Conservation (phyloP, 768 basidiomycete genomes). For the Termitomyces sp. region DNA sequence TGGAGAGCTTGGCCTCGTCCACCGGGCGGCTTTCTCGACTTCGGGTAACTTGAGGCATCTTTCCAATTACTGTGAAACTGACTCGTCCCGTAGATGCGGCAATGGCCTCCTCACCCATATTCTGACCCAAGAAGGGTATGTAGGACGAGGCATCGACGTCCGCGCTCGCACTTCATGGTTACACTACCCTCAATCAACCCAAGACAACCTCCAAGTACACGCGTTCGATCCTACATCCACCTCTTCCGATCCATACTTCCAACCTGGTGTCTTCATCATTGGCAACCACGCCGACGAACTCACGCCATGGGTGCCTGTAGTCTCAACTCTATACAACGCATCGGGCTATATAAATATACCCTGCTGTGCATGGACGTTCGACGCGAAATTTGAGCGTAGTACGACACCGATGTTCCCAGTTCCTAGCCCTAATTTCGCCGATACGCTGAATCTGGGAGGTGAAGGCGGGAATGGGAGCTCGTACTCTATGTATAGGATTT, state of each 20-base stretch:
- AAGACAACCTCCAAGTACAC: constrained; percentile 56
- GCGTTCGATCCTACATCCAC: constrained; percentile 62
- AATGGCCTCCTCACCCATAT: constrained; percentile 93
- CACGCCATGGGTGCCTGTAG: constrained; percentile 89
- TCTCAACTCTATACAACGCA: constrained; percentile 59
- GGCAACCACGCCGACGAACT: constrained; percentile 97
- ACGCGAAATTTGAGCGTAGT: constrained; percentile 58
- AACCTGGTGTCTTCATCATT: constrained; percentile 68
- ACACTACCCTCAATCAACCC: constrained; percentile 66
- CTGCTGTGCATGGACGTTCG: constrained; percentile 87
- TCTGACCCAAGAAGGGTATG: constrained; percentile 78
- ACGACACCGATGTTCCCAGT: constrained; percentile 30
- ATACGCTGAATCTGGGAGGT: constrained; percentile 56
- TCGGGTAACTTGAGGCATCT: constrained; percentile 53
- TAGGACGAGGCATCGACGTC: constrained; percentile 82
- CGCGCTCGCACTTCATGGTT: constrained; percentile 84
- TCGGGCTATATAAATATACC: constrained; percentile 83
- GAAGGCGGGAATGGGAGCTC: constrained; percentile 60
- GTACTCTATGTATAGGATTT: constrained; percentile 83
- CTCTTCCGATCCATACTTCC: constrained; percentile 26
- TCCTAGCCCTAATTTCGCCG: constrained; percentile 24
- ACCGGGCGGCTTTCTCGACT: constrained; percentile 81
- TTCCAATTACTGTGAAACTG: not conserved
- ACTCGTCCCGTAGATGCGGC: constrained; percentile 59
- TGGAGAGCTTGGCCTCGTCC: constrained; percentile 81